Percentiles rank a stretch among this genome's conserved stretches.
These are phyloP conservation scores for Xylaria sp. DNA, from an alignment of 495 filamentous ascomycete species.

Conservation along the genomic window DNA sequence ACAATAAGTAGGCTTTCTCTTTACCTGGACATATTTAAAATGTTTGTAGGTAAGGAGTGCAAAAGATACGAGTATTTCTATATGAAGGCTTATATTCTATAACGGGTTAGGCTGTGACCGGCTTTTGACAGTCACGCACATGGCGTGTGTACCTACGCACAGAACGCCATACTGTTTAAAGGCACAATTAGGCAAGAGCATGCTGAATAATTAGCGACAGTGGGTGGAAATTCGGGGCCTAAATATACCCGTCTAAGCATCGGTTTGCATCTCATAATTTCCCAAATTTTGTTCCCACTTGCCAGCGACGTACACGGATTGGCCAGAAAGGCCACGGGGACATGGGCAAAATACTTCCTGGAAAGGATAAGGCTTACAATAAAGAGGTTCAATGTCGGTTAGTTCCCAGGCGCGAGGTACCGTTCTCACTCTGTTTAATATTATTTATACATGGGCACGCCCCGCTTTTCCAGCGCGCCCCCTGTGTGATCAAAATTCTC, in stretches of 20 bases:
- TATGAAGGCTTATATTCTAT: neutral
- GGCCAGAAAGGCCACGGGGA: neutral
- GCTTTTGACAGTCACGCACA: neutral
- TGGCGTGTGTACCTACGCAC: too few relatives aligned
- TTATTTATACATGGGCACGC: neutral
- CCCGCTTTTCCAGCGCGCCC: conserved; percentile 1
- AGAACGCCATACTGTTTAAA: neutral
- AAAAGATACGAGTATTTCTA: neutral
- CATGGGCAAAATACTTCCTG: conserved; percentile 21
- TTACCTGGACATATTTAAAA: neutral
- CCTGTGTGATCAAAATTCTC: conserved; percentile 22
- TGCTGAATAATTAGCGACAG: neutral
- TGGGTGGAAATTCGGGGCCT: neutral
- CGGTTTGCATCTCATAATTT: conserved; percentile 19
- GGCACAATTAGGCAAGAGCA: neutral
- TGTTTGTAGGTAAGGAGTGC: too few relatives aligned
- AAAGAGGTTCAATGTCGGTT: neutral
- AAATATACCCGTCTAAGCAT: neutral
- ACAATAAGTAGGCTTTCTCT: too few relatives aligned
- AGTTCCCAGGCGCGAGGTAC: conserved; percentile 9
- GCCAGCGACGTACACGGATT: neutral
- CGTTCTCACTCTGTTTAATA: neutral
- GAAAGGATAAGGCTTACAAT: conserved; percentile 12
- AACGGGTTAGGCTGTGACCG: neutral
- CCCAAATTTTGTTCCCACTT: conserved; percentile 14